Conservation (phyloP, 1,284 basidiomycete genomes). For the Papiliotrema nemorosa region DNA sequence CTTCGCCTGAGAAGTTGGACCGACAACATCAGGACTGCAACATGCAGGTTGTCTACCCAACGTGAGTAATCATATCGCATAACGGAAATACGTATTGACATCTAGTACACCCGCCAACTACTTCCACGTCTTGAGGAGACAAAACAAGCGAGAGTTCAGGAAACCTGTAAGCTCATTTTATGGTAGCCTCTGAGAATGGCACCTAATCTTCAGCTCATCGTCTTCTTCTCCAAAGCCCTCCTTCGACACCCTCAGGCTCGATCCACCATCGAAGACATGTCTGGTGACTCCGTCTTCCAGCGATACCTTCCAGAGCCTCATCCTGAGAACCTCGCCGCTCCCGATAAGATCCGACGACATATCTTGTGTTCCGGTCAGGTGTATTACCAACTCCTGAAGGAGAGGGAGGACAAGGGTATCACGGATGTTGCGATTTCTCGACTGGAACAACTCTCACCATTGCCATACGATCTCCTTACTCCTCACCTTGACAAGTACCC, state of each 20-base stretch:
- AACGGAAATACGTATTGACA: slow-evolving; percentile 20
- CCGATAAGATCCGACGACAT: slow-evolving; percentile 86
- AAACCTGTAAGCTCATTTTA: slow-evolving; percentile 59
- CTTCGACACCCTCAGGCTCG: slow-evolving; percentile 89
- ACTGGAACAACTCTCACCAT: slow-evolving; percentile 89
- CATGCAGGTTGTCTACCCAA: slow-evolving; percentile 97
- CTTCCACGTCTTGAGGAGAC: slow-evolving; percentile 91
- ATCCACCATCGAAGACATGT: slow-evolving; percentile 82
- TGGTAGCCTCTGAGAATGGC: not conserved
- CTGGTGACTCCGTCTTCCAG: slow-evolving; percentile 84
- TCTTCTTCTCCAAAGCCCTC: slow-evolving; percentile 96
- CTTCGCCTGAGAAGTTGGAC: slow-evolving; percentile 82
- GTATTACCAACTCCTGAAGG: slow-evolving; percentile 82
- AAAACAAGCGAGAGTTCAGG: slow-evolving; percentile 93
- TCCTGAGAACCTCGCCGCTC: slow-evolving; percentile 64
- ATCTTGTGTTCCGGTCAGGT: slow-evolving; percentile 91
- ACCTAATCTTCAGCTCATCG: slow-evolving; percentile 58
- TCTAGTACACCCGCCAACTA: slow-evolving; percentile 83
- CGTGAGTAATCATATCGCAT: slow-evolving; percentile 55
- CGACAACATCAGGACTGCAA: slow-evolving; percentile 98
- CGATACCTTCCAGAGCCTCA: slow-evolving; percentile 86
- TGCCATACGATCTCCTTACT: slow-evolving; percentile 90
- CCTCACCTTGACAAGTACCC: slow-evolving; percentile 93
- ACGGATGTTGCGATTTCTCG: slow-evolving; percentile 91
- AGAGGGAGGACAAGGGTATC: slow-evolving; percentile 82